A percentile compares a stretch with the other conserved stretches of the same genome.
Evolutionary conservation across 257 asterid genomes (phyloP).

Genomic region (Fraxinus cuspidata): DNA sequence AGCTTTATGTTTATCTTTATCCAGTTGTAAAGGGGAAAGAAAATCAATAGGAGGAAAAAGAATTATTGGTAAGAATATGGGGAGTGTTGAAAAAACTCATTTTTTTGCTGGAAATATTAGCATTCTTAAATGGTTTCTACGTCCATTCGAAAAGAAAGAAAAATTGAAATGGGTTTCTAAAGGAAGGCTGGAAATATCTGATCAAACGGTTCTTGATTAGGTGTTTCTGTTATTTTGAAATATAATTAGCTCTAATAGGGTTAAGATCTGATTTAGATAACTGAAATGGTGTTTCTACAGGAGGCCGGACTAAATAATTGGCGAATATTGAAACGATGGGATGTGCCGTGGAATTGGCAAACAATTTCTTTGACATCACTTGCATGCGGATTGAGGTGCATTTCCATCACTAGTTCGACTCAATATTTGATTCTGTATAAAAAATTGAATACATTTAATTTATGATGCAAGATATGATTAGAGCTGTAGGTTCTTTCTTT

Average conservation of each 20-base stretch:
- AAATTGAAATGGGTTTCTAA: background rate
- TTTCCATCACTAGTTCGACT: conserved; percentile 22
- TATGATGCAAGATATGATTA: background rate
- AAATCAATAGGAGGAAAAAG: conserved; percentile 1
- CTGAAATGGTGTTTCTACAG: conserved; percentile 39
- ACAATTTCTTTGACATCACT: conserved; percentile 79
- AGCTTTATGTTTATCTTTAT: background rate
- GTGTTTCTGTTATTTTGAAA: background rate
- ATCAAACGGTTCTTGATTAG: background rate
- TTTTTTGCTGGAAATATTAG: conserved; percentile 8
- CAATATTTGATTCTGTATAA: no score
- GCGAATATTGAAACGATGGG: conserved; percentile 85
- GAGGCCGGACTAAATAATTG: conserved; percentile 49
- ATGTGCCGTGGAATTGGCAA: conserved; percentile 99
- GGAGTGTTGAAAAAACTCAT: background rate
- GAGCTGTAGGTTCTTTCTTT: background rate
- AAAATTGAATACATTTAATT: no score
- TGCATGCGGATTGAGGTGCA: conserved; percentile 95
- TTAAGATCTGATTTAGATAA: conserved; percentile 6
- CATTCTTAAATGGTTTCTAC: background rate
- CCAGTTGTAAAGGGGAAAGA: conserved; percentile 5
- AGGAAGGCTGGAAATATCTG: background rate
- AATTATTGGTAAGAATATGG: background rate
- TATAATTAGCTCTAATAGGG: background rate
- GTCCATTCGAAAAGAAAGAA: background rate